phyloP scores from a whole-genome alignment of 106 monocot genomes.

The Dioscorea alata region DNA sequence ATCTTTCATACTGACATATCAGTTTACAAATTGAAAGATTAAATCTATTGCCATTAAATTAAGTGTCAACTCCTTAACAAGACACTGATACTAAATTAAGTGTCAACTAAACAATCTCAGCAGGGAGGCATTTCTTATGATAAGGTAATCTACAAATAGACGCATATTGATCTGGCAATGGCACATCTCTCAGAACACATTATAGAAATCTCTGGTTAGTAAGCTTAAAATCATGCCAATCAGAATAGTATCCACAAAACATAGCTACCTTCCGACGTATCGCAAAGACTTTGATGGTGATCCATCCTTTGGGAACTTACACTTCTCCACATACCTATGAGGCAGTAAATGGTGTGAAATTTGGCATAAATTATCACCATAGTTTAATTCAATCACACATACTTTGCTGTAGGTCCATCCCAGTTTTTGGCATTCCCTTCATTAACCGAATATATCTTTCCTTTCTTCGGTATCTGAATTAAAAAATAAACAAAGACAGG shows the following conservation, averaged over 20 bases:
- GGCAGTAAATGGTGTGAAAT: slow-evolving; percentile 2
- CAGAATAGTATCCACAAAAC: not conserved
- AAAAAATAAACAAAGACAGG: not conserved
- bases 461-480: slow-evolving; percentile 86
- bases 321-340: slow-evolving; percentile 80
- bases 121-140: no score
- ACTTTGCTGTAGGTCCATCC: slow-evolving; percentile 90
- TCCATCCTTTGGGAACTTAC: slow-evolving; percentile 89
- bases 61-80: no score
- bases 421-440: slow-evolving; percentile 99
- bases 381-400: slow-evolving; percentile 9
- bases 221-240: no score
- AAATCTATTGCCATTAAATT: no score
- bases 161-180: no score
- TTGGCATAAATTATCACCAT: not conserved
- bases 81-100: no score
- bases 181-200: no score
- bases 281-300: slow-evolving; percentile 86
- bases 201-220: no score
- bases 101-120: no score
- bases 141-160: no score
- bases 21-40: no score
- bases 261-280: slow-evolving; percentile 88
- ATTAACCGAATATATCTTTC: slow-evolving; percentile 96
- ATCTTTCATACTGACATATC: no score